Evolutionary conservation across 768 basidiomycete genomes (phyloP).

Genomic region (Russula sp.): DNA sequence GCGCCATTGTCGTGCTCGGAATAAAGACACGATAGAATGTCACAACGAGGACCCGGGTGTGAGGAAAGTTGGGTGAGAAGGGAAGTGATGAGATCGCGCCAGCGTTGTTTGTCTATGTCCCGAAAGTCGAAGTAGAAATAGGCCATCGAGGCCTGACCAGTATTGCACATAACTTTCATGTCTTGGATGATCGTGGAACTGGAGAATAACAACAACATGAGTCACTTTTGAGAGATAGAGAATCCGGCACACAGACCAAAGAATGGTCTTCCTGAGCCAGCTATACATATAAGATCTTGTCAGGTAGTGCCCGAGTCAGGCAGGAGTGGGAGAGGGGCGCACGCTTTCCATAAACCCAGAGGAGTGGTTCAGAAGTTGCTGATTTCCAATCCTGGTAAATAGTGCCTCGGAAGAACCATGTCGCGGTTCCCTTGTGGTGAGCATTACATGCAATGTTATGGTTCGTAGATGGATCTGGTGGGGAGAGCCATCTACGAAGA

Average conservation of each 20-base stretch:
- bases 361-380: not conserved
- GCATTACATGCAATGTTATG: not conserved
- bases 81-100: constrained; percentile 5
- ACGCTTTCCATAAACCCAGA: constrained; percentile 20
- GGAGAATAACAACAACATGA: not conserved
- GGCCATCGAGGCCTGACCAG: not conserved
- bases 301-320: too few relatives aligned
- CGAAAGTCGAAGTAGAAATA: constrained; percentile 17
- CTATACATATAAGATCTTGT: not conserved
- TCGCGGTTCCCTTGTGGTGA: not conserved
- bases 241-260: not conserved
- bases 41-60: not conserved
- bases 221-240: too few relatives aligned
- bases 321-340: not conserved
- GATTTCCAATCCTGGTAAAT: constrained; percentile 7
- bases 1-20: not conserved
- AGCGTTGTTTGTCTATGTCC: not conserved
- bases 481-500: constrained; percentile 11
- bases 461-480: constrained; percentile 9
- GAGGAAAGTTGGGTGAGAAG: constrained; percentile 9
- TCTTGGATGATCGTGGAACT: constrained; percentile 17
- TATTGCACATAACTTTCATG: not conserved
- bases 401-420: constrained; percentile 8
- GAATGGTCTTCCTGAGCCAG: constrained; percentile 13
- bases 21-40: not conserved